Percentiles rank a stretch among this genome's conserved stretches.
Conservation (phyloP, 371 early-diverging fungal species). For the Vairimorpha necatrix region DNA sequence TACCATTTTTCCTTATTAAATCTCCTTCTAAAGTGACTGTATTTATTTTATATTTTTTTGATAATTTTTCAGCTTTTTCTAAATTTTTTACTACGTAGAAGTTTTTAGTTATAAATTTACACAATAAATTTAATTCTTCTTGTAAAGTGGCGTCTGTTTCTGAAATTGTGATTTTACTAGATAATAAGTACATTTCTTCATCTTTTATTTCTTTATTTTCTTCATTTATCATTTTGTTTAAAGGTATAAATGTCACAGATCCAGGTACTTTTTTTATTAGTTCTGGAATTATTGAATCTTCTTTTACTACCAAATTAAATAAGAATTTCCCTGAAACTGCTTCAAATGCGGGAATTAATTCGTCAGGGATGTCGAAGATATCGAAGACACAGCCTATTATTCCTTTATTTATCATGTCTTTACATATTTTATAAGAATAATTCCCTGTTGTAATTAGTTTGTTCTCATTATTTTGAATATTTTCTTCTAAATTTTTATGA, state of each 20-base stretch:
- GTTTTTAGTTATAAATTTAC: constrained; percentile 50
- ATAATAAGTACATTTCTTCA: constrained; percentile 24
- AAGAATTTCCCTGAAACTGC: constrained; percentile 67
- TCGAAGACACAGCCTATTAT: constrained; percentile 65
- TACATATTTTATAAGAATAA: constrained; percentile 25
- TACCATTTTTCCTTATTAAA: constrained; percentile 52
- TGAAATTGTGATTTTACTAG: constrained; percentile 39
- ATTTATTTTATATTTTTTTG: constrained; percentile 53
- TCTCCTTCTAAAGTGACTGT: constrained; percentile 62
- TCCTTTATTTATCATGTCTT: constrained; percentile 59
- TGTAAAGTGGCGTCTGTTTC: background rate
- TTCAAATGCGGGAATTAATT: constrained; percentile 55
- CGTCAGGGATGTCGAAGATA: constrained; percentile 57
- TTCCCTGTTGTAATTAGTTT: constrained; percentile 44
- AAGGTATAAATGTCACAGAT: constrained; percentile 88
- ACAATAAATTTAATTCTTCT: background rate
- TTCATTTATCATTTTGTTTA: constrained; percentile 65
- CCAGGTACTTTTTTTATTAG: constrained; percentile 73
- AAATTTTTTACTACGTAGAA: constrained; percentile 53
- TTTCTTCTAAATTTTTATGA: constrained; percentile 31
- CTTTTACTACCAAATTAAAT: constrained; percentile 91
- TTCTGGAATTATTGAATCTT: constrained; percentile 75
- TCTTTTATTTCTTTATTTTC: constrained; percentile 13
- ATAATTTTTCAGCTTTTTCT: constrained; percentile 37
- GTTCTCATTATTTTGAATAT: constrained; percentile 27